Evolutionary conservation across 2,329 filamentous ascomycete genomes (phyloP).

Genomic region (Tothia fuscella): DNA sequence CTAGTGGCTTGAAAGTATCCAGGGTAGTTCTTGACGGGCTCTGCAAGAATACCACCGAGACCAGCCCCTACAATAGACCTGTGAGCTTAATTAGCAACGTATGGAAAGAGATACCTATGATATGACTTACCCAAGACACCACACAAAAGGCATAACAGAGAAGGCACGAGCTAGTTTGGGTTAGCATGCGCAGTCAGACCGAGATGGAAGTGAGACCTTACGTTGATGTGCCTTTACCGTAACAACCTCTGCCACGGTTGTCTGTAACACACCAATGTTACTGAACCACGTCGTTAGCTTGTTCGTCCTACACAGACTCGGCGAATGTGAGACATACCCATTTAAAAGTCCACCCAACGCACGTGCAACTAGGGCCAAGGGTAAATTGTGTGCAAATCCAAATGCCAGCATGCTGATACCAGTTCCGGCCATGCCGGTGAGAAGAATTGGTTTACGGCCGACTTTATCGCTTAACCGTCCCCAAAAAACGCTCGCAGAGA

Average conservation of each 20-base stretch:
- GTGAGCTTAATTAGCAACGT: slow-evolving; percentile 16
- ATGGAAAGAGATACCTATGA: slow-evolving; percentile 11
- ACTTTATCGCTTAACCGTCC: slow-evolving; percentile 83
- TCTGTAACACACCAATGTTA: slow-evolving; percentile 91
- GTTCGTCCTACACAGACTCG: slow-evolving; percentile 5
- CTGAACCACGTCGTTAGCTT: slow-evolving; percentile 29
- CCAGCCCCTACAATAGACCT: slow-evolving; percentile 86
- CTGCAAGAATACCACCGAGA: slow-evolving; percentile 79
- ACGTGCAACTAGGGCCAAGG: slow-evolving; percentile 73
- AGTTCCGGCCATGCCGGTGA: slow-evolving; percentile 82
- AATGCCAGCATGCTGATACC: slow-evolving; percentile 87
- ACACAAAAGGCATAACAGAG: slow-evolving; percentile 95
- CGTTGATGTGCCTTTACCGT: slow-evolving; percentile 88
- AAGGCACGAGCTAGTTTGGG: slow-evolving; percentile 63
- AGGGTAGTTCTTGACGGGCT: slow-evolving; percentile 76
- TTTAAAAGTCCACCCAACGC: slow-evolving; percentile 86
- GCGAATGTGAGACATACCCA: slow-evolving; percentile 48
- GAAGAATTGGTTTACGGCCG: slow-evolving; percentile 82
- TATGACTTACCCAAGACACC: slow-evolving; percentile 68
- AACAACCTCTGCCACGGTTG: slow-evolving; percentile 86
- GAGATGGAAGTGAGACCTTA: slow-evolving; percentile 32
- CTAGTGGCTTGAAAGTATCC: slow-evolving; percentile 57
- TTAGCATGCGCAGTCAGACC: slow-evolving; percentile 16
- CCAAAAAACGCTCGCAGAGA: slow-evolving; percentile 86
- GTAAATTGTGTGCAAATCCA: slow-evolving; percentile 74